Conservation (phyloP, 2,329 filamentous ascomycete genomes). For the Talaromyces verruculosus region DNA sequence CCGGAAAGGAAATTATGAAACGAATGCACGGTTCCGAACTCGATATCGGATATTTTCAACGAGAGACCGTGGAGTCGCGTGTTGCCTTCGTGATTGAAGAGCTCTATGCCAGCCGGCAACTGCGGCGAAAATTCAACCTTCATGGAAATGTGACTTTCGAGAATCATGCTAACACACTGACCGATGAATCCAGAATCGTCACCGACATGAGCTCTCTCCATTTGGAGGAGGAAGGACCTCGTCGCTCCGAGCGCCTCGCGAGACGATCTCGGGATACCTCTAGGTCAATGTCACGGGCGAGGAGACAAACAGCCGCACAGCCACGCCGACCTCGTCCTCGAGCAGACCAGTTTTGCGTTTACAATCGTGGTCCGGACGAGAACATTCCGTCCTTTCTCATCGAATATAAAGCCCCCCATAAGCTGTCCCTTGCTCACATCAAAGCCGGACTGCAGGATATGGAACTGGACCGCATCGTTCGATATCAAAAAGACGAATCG, state of each 20-base stretch:
- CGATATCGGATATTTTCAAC: background rate
- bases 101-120: background rate
- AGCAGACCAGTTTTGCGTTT: conserved; percentile 36
- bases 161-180: background rate
- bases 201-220: conserved; percentile 18
- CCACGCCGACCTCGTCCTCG: conserved; percentile 25
- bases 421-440: conserved; percentile 47
- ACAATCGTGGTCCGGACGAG: conserved; percentile 5
- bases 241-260: conserved; percentile 22
- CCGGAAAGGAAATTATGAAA: background rate
- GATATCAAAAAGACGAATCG: conserved; percentile 32
- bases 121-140: background rate
- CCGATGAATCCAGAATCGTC: conserved; percentile 4
- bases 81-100: background rate
- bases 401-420: conserved; percentile 53
- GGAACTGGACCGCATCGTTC: conserved; percentile 44
- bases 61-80: background rate
- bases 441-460: conserved; percentile 45
- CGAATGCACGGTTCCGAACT: background rate
- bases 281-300: background rate
- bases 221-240: conserved; percentile 15
- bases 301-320: conserved; percentile 8
- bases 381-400: conserved; percentile 32
- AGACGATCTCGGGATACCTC: background rate
- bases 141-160: background rate